A percentile compares a stretch with the other conserved stretches of the same genome.
phyloP scores from a whole-genome alignment of 177 flowering plant species.

The Telopea speciosissima region DNA sequence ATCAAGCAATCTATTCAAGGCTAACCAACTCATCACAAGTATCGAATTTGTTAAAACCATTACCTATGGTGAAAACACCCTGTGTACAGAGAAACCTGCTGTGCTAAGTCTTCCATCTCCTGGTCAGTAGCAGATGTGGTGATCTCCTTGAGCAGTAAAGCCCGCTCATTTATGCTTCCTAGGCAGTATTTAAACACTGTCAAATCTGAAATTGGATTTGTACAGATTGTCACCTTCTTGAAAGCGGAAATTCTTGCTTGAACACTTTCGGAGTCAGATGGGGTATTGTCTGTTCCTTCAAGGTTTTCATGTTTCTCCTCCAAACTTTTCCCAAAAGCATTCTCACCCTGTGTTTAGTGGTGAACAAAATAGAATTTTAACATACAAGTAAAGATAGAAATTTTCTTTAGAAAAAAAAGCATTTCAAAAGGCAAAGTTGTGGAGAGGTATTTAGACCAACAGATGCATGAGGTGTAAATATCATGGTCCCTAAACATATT shows the following conservation, averaged over 20 bases:
- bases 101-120: constrained; percentile 54
- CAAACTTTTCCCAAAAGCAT: constrained; percentile 19
- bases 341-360: constrained; percentile 26
- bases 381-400: background rate
- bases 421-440: background rate
- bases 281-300: constrained; percentile 37
- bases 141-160: constrained; percentile 66
- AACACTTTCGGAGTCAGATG: constrained; percentile 60
- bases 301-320: constrained; percentile 30
- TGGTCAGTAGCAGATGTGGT: constrained; percentile 43
- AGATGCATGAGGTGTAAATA: background rate
- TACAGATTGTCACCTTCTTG: constrained; percentile 22
- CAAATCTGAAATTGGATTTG: constrained; percentile 50
- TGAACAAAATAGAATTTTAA: background rate
- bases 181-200: constrained; percentile 73
- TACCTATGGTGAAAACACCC: constrained; percentile 93
- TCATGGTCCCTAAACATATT: background rate
- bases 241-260: constrained; percentile 36
- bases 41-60: background rate
- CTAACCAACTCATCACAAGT: background rate
- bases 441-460: background rate
- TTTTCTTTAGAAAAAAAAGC: too few relatives aligned
- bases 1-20: too few relatives aligned
- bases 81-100: constrained; percentile 66
- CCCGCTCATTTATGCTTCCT: constrained; percentile 58